Evolutionary conservation across 352 stramenopile genomes (phyloP), one percentile per base, ranked within the genome.

Genomic region (Globisporangium barbulae): DNA sequence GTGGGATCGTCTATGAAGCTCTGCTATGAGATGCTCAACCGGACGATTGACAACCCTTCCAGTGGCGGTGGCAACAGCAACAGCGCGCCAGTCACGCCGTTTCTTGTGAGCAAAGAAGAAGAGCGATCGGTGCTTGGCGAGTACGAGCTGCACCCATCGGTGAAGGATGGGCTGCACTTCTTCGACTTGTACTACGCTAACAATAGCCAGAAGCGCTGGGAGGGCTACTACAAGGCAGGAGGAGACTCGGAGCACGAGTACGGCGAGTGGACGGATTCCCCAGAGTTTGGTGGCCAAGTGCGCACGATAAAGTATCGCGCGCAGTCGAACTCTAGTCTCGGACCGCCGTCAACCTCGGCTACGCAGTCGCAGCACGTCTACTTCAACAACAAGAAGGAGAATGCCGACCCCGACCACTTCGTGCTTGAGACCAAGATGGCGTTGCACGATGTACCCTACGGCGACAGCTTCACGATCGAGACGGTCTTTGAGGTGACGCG

Each of bases 381-480:
- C 1, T 76, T 89, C 60, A 71, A 64, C 35, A 70, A 72, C 31
- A 75, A 80, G 33, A 64, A 49, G 13, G 69, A 79, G 5, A 77
- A 66, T 19, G 61, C 68, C 31, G 75, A 85, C 49, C 54, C 71
- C 25, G 71, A 88, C 53, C 72, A 71, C 31, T 62, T 92, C 2
- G 65, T 88, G 31, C 65, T 91, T 6, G 76, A 91, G 58, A 83
- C 70, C 54, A 88, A 87, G 60, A 75, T 93, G 52, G 69, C 75
- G 41, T 58, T 93, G 50, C 78, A 89, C 48, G 84, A 94, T 57
- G 89, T 94, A 31, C 86, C 86, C 6, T 94, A 90, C 61, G 84
- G 83, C 2, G 86, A 94, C 55, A 89, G 78, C 64, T 94, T 94
- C 59, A 77, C 78, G 30, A 75, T 91, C 31, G 85, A 94, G 63